Evolutionary conservation across 495 filamentous ascomycete species (phyloP), one percentile per base, ranked within the genome.

Genomic region (Penicillium longicatenatum): DNA sequence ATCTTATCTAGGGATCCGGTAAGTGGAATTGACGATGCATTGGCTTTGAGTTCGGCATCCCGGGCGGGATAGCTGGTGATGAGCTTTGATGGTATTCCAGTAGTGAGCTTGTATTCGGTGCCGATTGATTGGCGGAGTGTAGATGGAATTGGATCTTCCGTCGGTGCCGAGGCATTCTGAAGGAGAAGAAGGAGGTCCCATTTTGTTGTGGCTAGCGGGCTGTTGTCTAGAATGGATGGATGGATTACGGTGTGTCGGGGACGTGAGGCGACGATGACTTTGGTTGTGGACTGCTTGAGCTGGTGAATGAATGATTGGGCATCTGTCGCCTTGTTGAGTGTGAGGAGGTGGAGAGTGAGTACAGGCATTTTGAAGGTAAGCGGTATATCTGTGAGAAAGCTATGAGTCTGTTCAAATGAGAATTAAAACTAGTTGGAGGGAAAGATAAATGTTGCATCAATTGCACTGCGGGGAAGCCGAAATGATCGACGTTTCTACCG

Each of bases 121-220:
- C 59, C 62, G 26, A 82, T 69, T 26, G 63, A 39, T 11, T 43
- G 35, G 30, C 73, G 57, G 17, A 82, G 62, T 3, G 60, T 24
- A 0, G 67, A 45, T 12, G 84, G 80, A 26, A 82, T 57, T 16
- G 62, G 57, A 20, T 68, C 58, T 21, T 47, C n/a, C 0, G 49
- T 54, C 20, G 46, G 53, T 14, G 54, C 42, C 5, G 54, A 20
- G 14, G 46, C 55, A 7, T 12, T 22, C 29, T 78, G 71, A 7
- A 86, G 62, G 37, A 87, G 74, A 50, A 87, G 61, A 9, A 89
- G 69, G 20, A 87, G 68, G 54, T 86, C 81, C 85, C 85, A 89
- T 49, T 68, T 68, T 14, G 65, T 67, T 33, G 74, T 73, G 6
- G 86, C 70, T 10, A 88, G 75, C 2, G 73, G 53, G 17, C 68